Conservation (phyloP, 140 eudicot species). For the Artemisia princeps region DNA sequence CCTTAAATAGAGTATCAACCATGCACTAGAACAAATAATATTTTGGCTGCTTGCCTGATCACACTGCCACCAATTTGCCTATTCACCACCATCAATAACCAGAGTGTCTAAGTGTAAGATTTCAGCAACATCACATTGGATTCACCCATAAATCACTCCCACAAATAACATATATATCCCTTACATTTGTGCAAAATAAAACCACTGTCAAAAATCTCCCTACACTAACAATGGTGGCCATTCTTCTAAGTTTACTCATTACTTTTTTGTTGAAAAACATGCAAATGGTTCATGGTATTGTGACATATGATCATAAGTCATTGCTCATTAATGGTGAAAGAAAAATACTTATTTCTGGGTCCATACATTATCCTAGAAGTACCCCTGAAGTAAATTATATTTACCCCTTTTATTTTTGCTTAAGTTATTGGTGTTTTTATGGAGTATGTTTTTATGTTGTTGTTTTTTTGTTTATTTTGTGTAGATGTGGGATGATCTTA, state of each 20-base stretch:
- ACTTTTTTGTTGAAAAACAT: slow-evolving; percentile 25
- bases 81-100: slow-evolving; percentile 25
- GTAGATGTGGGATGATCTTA: slow-evolving; percentile 99
- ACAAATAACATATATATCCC: not conserved
- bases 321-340: slow-evolving; percentile 69
- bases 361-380: slow-evolving; percentile 97
- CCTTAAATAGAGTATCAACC: slow-evolving; percentile 3
- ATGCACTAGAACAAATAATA: slow-evolving; percentile 13
- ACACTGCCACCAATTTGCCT: not conserved
- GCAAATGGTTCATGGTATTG: slow-evolving; percentile 39
- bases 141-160: slow-evolving; percentile 15
- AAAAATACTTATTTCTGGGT: slow-evolving; percentile 76
- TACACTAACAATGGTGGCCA: slow-evolving; percentile 24
- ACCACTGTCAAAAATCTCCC: too few species aligned
- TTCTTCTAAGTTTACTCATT: slow-evolving; percentile 20
- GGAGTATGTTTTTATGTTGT: not conserved
- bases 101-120: slow-evolving; percentile 29
- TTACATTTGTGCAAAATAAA: slow-evolving; percentile 17
- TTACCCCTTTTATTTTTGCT: not conserved
- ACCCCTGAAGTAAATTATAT: slow-evolving; percentile 58
- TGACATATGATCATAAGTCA: slow-evolving; percentile 70
- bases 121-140: slow-evolving; percentile 25
- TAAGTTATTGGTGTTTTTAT: not conserved
- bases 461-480: slow-evolving; percentile 15
- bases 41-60: slow-evolving; percentile 32